Evolutionary conservation across 2,329 filamentous ascomycete genomes (phyloP), one percentile per base, ranked within the genome.

Genomic region (Dryadomyces sulphureus): DNA sequence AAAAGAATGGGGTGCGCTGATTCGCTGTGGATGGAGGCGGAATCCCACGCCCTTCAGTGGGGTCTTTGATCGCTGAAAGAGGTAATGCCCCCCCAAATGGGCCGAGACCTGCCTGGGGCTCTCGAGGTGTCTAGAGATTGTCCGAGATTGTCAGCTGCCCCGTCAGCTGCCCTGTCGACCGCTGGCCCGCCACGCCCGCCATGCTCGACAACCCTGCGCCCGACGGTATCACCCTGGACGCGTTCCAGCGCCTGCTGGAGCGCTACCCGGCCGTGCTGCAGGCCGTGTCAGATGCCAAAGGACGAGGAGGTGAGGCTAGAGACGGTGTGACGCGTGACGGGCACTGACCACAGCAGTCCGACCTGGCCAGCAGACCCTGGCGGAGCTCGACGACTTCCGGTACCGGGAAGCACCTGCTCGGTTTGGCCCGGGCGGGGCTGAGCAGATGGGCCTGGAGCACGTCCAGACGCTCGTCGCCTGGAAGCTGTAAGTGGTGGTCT

Each of bases 401-500:
- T 79, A 81, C 54, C 59, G 61, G 8, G 65, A 68, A 20, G 74
- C 79, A 2, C 65, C 72, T 1, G 54, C 59, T 1, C 51, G 54
- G 2, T 76, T 82, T 50, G 53, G 60, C 7, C 54, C 62, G 16
- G 53, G 55, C 19, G 51, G 59, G 9, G 55, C 56, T 16, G 58
- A 59, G 5, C 51, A 59, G 11, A 73, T 85, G 63, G 62, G 58
- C 2, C 70, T 77, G 41, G 64, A 69, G 1, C 73, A 84, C 54
- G 65, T 84, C 30, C 69, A 75, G 54, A 64, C 55, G 19, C 65
- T 86, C 4, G 72, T 84, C 9, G 71, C 81, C 41, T 86, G 81
- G 81, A 86, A 86, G 59, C 65, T 86, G 76, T 83, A 63, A 57
- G 76, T 53, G n/a, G n/a, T n/a, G n/a, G 42, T 25, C 27, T 35